Evolutionary conservation across 352 stramenopile genomes (phyloP).

Genomic region (Ophiocytium majus): DNA sequence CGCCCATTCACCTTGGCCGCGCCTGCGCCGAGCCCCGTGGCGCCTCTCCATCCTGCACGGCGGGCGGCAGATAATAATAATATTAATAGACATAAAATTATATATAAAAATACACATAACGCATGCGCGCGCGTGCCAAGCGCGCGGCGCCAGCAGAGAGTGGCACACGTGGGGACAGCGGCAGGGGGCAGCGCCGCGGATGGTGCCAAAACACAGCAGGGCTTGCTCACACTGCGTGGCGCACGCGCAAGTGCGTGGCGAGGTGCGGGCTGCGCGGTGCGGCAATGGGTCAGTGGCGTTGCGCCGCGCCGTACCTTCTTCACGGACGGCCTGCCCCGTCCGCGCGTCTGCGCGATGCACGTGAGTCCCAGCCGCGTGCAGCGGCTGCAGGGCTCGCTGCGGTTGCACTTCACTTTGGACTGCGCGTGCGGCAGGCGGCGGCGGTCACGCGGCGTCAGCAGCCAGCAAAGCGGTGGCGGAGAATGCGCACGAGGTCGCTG

Average conservation of each 20-base stretch:
- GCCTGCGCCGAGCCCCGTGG: too few species aligned
- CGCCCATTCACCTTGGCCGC: too few species aligned
- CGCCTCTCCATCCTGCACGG: too few species aligned
- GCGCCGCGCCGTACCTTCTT: neutral
- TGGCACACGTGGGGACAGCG: too few species aligned
- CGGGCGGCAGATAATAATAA: too few species aligned
- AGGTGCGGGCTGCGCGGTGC: neutral
- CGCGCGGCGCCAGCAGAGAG: too few species aligned
- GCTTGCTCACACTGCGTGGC: neutral
- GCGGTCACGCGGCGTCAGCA: neutral
- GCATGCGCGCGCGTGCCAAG: too few species aligned
- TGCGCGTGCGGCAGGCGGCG: neutral
- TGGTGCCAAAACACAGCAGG: neutral
- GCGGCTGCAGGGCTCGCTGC: constrained; percentile 35
- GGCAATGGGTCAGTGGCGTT: neutral
- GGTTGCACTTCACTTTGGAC: constrained; percentile 50
- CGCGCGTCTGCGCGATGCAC: constrained; percentile 46
- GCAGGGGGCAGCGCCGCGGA: too few species aligned
- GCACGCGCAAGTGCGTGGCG: neutral
- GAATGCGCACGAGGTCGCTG: neutral
- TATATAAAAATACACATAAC: too few species aligned
- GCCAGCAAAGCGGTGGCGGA: neutral
- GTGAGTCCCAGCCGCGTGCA: constrained; percentile 43
- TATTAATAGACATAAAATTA: too few species aligned
- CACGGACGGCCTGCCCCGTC: constrained; percentile 27